Evolutionary conservation across 1,284 basidiomycete species (phyloP), one percentile per base, ranked within the genome.

Genomic region (Sporisorium exsertum): DNA sequence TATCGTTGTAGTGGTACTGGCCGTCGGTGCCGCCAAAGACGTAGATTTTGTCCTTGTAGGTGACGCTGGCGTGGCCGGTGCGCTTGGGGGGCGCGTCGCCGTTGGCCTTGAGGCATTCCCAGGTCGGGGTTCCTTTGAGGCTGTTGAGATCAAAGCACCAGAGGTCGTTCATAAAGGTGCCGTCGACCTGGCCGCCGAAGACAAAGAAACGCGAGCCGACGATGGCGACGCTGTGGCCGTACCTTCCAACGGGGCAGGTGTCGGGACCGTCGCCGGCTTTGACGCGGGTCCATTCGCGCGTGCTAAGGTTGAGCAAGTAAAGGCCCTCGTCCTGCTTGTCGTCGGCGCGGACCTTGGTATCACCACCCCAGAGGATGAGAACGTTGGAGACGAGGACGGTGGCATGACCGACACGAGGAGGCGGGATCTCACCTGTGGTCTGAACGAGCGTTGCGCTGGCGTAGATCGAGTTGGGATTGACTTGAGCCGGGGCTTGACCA

Each of bases 11-110:
- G 86, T 99, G 97, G 87, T 94, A 99, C 85, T 93, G 92, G 27
- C 95, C 96, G 82, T 99, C 97, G 6, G 97, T 99, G 58, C 97
- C 97, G 52, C 97, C 97, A 81, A 99, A 99, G 62, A 94, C 94
- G 81, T 61, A 81, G 67, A 99, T 91, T 77, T 91, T 92, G 82
- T 97, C 93, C 70, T 91, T 92, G 84, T 90, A 90, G 2, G 94
- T 92, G 55, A 98, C 90, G 82, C 93, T 92, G 66, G 94, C 90
- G 87, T 99, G 97, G 40, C 97, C 96, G 1, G 97, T 98, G 72
- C 97, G 90, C 64, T 91, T 90, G 15, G 95, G 92, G 8, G 96
- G 96, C 24, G 90, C 88, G 22, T 92, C 91, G 2, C 87, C 86
- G 52, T 58, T 63, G 22, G 93, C 91, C 65, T 91, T 90, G 77